Evolutionary conservation across 73 alveolate genomes (phyloP).

Genomic region (Effrenium voratum): DNA sequence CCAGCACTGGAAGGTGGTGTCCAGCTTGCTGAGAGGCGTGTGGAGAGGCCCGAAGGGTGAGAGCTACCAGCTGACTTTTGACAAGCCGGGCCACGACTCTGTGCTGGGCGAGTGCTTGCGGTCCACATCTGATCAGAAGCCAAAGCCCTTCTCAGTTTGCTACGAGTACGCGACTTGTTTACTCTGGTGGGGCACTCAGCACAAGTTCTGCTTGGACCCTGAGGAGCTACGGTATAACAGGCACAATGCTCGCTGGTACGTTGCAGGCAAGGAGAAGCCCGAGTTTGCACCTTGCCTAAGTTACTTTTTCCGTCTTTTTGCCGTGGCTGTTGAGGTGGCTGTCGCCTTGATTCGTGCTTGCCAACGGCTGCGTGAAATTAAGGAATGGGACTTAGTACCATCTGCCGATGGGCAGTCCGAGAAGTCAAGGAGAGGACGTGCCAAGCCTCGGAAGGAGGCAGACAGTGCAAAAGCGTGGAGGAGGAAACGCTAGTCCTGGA

Average conservation of each 20-base stretch:
- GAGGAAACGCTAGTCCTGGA: too few species aligned
- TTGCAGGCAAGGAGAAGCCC: slow-evolving; percentile 35
- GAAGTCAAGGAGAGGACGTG: too few species aligned
- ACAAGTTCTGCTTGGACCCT: slow-evolving; percentile 57
- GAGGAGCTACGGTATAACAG: slow-evolving; percentile 12
- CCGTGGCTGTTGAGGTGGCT: too few species aligned
- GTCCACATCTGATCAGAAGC: neutral
- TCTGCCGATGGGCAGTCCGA: too few species aligned
- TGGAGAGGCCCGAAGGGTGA: slow-evolving; percentile 79
- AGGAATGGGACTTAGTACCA: too few species aligned
- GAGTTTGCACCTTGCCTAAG: slow-evolving; percentile 46
- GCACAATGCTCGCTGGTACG: slow-evolving; percentile 34
- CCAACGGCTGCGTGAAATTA: too few species aligned
- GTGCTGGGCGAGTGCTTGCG: slow-evolving; percentile 26
- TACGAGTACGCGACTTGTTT: slow-evolving; percentile 42
- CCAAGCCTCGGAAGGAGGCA: too few species aligned
- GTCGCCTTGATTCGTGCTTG: too few species aligned
- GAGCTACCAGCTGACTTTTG: slow-evolving; percentile 30
- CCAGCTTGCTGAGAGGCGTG: neutral
- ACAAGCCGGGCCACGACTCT: neutral
- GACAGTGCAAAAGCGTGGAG: too few species aligned
- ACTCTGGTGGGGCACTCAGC: slow-evolving; percentile 62
- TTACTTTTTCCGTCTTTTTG: too few species aligned
- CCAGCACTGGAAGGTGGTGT: slow-evolving; percentile 11
- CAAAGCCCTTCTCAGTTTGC: slow-evolving; percentile 29